These are phyloP conservation scores for Sclerotinia subarctica DNA, from an alignment of 2,329 filamentous ascomycete species.

Conservation along the genomic window DNA sequence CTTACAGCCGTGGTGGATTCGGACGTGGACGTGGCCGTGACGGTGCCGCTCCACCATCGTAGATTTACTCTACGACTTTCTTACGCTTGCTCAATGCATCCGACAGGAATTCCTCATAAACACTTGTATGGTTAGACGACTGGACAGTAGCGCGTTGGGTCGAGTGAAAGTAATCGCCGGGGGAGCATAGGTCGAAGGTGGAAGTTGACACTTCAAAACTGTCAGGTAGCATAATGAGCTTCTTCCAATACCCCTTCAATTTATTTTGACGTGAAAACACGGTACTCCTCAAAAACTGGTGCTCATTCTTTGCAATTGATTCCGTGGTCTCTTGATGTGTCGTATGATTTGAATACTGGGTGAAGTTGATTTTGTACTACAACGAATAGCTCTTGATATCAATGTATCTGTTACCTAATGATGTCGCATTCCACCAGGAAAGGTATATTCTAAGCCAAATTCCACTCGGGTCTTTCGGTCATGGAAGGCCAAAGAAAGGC, in stretches of 20 bases:
- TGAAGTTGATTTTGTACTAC: not conserved
- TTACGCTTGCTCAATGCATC: conserved; percentile 39
- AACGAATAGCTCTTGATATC: not conserved
- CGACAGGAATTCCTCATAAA: conserved; percentile 38
- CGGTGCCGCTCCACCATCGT: conserved; percentile 49
- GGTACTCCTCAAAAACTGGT: not conserved
- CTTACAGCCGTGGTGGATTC: conserved; percentile 72
- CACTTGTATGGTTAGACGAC: conserved; percentile 41
- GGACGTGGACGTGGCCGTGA: conserved; percentile 81
- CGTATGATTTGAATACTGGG: not conserved
- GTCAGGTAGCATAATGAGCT: conserved; percentile 41
- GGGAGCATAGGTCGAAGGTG: conserved; percentile 46
- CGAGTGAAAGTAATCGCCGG: conserved; percentile 50
- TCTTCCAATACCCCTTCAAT: conserved; percentile 35
- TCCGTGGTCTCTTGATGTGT: not conserved
- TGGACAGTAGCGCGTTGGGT: conserved; percentile 48
- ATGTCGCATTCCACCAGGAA: not conserved
- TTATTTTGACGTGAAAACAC: conserved; percentile 19
- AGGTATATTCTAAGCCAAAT: not conserved
- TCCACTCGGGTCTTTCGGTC: not conserved
- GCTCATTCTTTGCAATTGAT: not conserved
- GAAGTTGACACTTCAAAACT: conserved; percentile 43
- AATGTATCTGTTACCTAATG: not conserved
- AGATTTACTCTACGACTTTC: conserved; percentile 31
- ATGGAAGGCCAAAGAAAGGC: not conserved